Base-by-base conservation (phyloP, 2,329 filamentous ascomycete species). In the Arthrobotrys sinensis region DNA sequence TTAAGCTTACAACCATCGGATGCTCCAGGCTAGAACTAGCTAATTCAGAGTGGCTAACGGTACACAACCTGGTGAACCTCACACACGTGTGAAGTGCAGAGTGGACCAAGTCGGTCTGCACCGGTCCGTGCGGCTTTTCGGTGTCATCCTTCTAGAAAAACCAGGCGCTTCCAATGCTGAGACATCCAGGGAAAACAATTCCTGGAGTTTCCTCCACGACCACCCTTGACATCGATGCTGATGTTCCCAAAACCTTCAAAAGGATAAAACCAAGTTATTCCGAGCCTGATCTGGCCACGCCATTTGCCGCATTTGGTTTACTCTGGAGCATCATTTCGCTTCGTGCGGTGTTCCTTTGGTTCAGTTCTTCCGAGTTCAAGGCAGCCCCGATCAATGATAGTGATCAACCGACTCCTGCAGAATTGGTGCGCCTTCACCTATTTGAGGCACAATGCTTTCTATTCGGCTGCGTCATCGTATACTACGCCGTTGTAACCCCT, bases 71-170 rank as follows among this genome's bases (percentile, higher is more conserved):
- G 36, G 50, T 55, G 21, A 65, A 32, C 38, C 36, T 14, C 57
- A 72, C 68, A 65, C 68, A 72, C 68, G 68, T 72, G 68, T 72
- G 68, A 72, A 52, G 46, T 57, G 68, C 57, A 72, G 68, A 64
- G 57, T 72, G 68, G 68, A 55, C 57, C 46, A 55, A 24, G 14
- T 36, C 36, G n/a, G 43, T 14, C 57, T 40, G 24, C 60, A 21
- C 60, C 12, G 14, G 66, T 50, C 52, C 53, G 52, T 70, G 66
- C 66, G 43, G 65, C 43, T 50, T 67, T 50, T 62, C 24, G 14
- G n/a, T 53, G 24, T 46, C 38, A 48, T 64, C 50, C 40, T 68
- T 70, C 52, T 62, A 48, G 53, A 70, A 70, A 32, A 70, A 1
- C 53, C 53, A 40, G 16, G 40, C 40, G 66, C 53, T 70, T 36